Evolutionary conservation across 108 stramenopile genomes (phyloP).

Genomic region (Skeletonema menzelii): DNA sequence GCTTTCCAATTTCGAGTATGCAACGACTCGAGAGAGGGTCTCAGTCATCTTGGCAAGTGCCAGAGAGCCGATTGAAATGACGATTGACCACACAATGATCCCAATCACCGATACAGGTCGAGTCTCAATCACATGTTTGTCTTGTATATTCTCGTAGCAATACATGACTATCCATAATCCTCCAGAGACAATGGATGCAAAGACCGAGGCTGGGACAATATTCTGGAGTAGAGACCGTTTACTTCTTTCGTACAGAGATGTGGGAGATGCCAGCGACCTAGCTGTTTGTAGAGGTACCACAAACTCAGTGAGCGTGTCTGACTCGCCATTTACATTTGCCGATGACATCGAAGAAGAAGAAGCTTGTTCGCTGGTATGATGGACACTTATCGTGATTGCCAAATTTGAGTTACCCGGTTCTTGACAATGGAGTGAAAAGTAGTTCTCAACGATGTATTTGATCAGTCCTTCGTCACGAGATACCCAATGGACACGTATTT

Average conservation of each 20-base stretch:
- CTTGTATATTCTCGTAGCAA: constrained; percentile 41
- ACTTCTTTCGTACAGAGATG: constrained; percentile 15
- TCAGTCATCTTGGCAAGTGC: constrained; percentile 7
- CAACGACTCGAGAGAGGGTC: background rate
- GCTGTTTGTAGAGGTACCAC: background rate
- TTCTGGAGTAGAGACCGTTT: constrained; percentile 4
- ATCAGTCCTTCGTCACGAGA: constrained; percentile 37
- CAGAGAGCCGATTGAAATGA: constrained; percentile 1
- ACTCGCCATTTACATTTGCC: background rate
- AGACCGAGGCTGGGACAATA: background rate
- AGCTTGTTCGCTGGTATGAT: constrained; percentile 10
- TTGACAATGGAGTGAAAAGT: constrained; percentile 8
- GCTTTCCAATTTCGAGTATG: constrained; percentile 3
- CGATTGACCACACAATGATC: constrained; percentile 9
- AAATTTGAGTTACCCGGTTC: background rate
- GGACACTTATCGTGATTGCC: constrained; percentile 16
- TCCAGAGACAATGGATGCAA: constrained; percentile 21
- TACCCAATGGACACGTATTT: constrained; percentile 26
- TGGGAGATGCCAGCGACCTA: constrained; percentile 2
- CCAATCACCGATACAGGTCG: constrained; percentile 13
- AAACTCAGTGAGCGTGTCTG: background rate
- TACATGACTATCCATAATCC: constrained; percentile 26
- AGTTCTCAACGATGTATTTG: constrained; percentile 16
- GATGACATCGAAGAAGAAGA: background rate
- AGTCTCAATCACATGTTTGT: constrained; percentile 23